These are phyloP conservation scores for Hibiscus trionum DNA, from an alignment of 345 rosid genomes.

Conservation along the genomic window DNA sequence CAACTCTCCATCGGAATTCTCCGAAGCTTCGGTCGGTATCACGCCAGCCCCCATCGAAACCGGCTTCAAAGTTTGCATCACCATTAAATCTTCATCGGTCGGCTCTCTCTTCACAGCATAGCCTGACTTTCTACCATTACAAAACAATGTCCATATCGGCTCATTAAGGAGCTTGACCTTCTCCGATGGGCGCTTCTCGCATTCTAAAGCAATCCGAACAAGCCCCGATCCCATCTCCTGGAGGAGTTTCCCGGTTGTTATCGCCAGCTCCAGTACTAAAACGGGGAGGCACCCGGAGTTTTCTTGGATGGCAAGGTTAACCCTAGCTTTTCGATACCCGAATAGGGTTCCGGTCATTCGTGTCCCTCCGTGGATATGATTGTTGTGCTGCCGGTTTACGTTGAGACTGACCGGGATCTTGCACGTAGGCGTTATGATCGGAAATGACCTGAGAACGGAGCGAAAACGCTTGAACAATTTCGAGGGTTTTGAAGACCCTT, in stretches of 20 bases:
- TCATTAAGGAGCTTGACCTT: neutral
- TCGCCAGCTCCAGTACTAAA: neutral
- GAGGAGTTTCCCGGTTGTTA: neutral
- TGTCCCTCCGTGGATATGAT: neutral
- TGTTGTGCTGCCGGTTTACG: neutral
- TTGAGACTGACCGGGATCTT: neutral
- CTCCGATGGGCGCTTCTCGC: neutral
- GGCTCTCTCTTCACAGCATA: neutral
- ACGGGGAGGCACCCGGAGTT: neutral
- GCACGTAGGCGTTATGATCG: neutral
- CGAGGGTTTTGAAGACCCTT: neutral
- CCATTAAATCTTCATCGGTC: neutral
- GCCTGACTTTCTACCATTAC: neutral
- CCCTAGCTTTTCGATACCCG: neutral
- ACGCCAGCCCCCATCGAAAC: neutral
- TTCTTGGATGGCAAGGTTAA: neutral
- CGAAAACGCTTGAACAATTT: neutral
- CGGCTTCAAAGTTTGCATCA: neutral
- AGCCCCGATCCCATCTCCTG: neutral
- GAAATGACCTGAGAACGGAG: neutral
- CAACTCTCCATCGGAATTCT: neutral
- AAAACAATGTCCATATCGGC: neutral
- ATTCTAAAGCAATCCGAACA: neutral
- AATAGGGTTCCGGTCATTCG: neutral
- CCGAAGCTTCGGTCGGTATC: neutral